Percentiles rank a stretch among this genome's conserved stretches.
These are phyloP conservation scores for Tetrahymena borealis DNA, from an alignment of 73 alveolate genomes.

Conservation along the genomic window DNA sequence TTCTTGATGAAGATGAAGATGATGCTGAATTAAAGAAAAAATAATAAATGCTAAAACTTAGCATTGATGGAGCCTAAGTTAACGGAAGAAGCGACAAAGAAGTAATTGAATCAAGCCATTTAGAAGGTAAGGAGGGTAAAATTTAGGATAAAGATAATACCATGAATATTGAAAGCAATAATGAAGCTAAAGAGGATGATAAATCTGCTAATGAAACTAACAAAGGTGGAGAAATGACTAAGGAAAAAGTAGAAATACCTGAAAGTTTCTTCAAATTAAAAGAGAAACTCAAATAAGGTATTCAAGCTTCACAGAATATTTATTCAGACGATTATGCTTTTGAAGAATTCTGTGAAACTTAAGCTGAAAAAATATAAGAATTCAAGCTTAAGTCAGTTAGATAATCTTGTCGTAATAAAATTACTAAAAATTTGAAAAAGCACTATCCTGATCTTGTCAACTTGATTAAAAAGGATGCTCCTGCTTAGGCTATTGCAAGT, in stretches of 20 bases:
- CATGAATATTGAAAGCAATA: not conserved
- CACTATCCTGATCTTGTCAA: not conserved
- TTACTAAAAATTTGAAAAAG: not conserved
- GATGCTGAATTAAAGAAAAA: not conserved
- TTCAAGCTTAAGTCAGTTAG: not conserved
- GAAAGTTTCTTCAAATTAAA: not conserved
- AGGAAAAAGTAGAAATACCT: not conserved
- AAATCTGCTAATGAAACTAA: not conserved
- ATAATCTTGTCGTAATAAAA: not conserved
- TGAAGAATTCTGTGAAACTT: not conserved
- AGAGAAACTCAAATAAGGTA: not conserved
- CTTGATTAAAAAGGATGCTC: not conserved
- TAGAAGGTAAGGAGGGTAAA: not conserved
- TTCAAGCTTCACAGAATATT: not conserved
- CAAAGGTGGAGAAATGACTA: not conserved
- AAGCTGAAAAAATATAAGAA: not conserved
- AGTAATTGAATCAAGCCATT: not conserved
- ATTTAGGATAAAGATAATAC: not conserved
- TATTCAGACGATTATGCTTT: not conserved
- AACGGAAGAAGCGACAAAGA: not conserved
- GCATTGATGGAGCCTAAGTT: not conserved
- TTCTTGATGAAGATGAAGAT: not conserved
- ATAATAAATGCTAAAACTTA: not conserved
- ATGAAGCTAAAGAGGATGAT: not conserved
- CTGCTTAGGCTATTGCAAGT: not conserved